Evolutionary conservation across 805 yeast genomes (phyloP), one percentile per base, ranked within the genome.

Genomic region (Cyberlindnera euphorbiae): DNA sequence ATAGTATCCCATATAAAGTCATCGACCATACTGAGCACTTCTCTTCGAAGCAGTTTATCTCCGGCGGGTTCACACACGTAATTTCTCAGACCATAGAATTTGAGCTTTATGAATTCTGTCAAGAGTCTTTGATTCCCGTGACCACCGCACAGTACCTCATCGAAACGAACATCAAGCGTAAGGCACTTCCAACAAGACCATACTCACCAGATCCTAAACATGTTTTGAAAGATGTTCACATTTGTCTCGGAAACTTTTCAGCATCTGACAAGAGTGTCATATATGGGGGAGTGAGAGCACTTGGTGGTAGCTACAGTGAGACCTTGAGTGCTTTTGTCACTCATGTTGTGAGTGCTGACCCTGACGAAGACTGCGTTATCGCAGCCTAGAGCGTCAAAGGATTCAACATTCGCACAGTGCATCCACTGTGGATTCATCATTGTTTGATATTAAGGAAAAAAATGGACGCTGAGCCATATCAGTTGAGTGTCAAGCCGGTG

Each of bases 391-490:
- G 62, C 21, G 58, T 59, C 17, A 62, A 61, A 1, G 55, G 55
- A 5, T 56, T 64, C 25, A 56, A 64, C 24, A 78, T 82, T 24
- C 67, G 71, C 32, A 69, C 79, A 12, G 93, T 89, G 4, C 64
- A 71, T 4, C 94, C 96, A 0, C 74, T 77, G 15, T 90, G 96
- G 96, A 59, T 89, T 11, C 79, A 79, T 34, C 82, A 75, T 40
- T 81, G 89, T 52, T 63, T 84, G 42, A 74, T 71, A 36, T 53
- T 67, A 26, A 66, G 77, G 18, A 55, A 65, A 30, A 67, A 60
- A 33, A 56, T 82, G 9, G 73, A 72, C 35, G 89, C 76, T 35
- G 40, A 53, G 0, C 71, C 72, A 2, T 84, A 81, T 52, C 46
- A 71, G 13, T 29, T 49, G 12, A 39, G 41, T 4, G 41, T 28